These are phyloP conservation scores for Mortierella sp. DNA, from an alignment of 371 early-diverging fungal species.

Conservation along the genomic window DNA sequence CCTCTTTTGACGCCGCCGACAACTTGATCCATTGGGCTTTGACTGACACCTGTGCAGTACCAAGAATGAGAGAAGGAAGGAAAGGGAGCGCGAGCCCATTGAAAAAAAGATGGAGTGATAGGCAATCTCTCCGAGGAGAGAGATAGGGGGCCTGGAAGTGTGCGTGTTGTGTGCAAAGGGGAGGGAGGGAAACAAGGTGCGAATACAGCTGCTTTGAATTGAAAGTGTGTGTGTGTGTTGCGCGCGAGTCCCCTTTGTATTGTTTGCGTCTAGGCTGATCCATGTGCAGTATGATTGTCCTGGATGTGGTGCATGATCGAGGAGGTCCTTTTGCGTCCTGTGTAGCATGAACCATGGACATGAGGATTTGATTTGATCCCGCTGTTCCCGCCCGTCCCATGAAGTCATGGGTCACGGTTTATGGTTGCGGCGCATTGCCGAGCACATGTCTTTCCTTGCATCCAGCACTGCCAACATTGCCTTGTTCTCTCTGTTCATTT, in stretches of 20 bases:
- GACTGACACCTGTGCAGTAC: background rate
- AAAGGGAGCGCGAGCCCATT: background rate
- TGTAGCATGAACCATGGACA: conserved; percentile 4
- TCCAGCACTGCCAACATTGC: background rate
- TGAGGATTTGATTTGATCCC: background rate
- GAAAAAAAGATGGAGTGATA: conserved; percentile 12
- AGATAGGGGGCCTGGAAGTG: conserved; percentile 5
- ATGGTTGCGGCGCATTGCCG: background rate
- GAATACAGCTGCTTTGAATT: background rate
- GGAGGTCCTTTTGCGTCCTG: background rate
- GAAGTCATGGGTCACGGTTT: background rate
- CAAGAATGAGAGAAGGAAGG: background rate
- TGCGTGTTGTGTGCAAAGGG: too few species aligned
- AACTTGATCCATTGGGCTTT: too few species aligned
- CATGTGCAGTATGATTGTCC: too few species aligned
- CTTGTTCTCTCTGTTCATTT: background rate
- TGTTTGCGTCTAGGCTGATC: too few species aligned
- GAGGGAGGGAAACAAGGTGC: background rate
- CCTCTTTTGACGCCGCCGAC: too few species aligned
- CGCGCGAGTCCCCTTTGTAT: background rate
- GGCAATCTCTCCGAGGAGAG: conserved; percentile 17
- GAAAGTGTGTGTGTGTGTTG: background rate
- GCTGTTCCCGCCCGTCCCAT: conserved; percentile 6
- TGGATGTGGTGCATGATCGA: conserved; percentile 15
- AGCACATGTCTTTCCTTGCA: background rate